Percentiles rank a stretch among this genome's conserved stretches.
These are phyloP conservation scores for Lanmaoa pseudosensibilis DNA, from an alignment of 768 basidiomycete species.

Conservation along the genomic window DNA sequence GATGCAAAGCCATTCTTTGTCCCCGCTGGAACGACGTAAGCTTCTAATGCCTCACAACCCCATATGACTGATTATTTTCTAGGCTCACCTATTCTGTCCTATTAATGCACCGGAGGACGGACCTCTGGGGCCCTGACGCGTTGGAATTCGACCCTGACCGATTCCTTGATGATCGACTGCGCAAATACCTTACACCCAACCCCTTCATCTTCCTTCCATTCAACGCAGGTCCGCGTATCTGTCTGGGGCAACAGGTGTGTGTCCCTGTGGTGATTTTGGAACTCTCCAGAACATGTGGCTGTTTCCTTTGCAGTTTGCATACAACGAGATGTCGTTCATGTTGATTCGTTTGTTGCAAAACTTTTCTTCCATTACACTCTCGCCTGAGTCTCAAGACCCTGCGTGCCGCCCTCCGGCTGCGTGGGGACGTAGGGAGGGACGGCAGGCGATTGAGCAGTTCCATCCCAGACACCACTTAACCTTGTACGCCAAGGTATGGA, in stretches of 20 bases:
- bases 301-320: slow-evolving; percentile 30
- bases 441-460: slow-evolving; percentile 27
- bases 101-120: slow-evolving; percentile 37
- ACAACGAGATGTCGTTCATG: slow-evolving; percentile 37
- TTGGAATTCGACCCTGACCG: slow-evolving; percentile 41
- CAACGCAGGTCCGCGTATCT: slow-evolving; percentile 42
- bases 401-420: slow-evolving; percentile 24
- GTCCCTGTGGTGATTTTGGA: not conserved
- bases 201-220: slow-evolving; percentile 45
- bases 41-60: not conserved
- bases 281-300: not conserved
- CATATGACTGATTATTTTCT: not conserved
- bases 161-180: slow-evolving; percentile 39
- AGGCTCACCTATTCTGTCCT: slow-evolving; percentile 33
- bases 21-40: slow-evolving; percentile 25
- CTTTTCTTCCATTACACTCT: slow-evolving; percentile 26
- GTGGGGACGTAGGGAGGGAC: slow-evolving; percentile 30
- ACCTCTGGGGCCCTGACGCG: slow-evolving; percentile 41
- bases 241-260: slow-evolving; percentile 39
- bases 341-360: slow-evolving; percentile 31
- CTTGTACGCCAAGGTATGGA: slow-evolving; percentile 39
- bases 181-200: slow-evolving; percentile 37
- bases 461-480: slow-evolving; percentile 32
- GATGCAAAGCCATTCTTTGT: slow-evolving; percentile 32
- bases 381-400: slow-evolving; percentile 30